Evolutionary conservation across 352 stramenopile genomes (phyloP), one percentile per base, ranked within the genome.

Genomic region (Phytophthora foliorum): DNA sequence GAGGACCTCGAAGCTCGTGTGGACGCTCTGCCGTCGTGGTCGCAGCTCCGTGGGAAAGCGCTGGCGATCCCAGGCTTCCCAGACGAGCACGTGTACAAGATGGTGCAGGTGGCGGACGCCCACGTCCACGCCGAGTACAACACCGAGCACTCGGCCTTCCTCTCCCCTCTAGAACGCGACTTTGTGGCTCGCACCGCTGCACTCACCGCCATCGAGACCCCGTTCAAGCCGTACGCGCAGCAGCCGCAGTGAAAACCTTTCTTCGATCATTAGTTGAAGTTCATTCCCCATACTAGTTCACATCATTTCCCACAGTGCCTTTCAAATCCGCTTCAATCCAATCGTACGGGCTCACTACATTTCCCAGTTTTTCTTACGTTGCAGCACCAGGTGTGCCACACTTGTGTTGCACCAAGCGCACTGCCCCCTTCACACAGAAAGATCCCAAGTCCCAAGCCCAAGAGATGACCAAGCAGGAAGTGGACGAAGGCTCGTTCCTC

Each of bases 401-500:
- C 34, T 42, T 42, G 0, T 14, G 36, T 42, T 42, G 36, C 36
- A 42, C 14, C 36, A 42, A 42, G 36, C 14, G 6, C 4, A 19
- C 4, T 25, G 9, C 29, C 41, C 49, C 54, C 44, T 32, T 52
- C 32, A 21, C 6, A 67, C 49, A 31, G 34, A 75, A 63, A 27
- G 52, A 71, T 74, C 67, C 19, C 11, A 24, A 21, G 4, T n/a
- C n/a, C n/a, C n/a, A 25, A 50, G 17, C 19, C 2, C 32, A 3
- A 54, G 38, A 9, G n/a, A 83, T 78, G 72, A 89, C 82, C 69
- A 75, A 78, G 67, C 67, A 78, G 34, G 66, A 69, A 58, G 76
- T 90, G 46, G 78, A 92, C 78, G 84, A 92, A 67, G 79, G 54
- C 48, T 76, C 62, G 57, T 87, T 89, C 71, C 84, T 95, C 64